Evolutionary conservation across 345 rosid species (phyloP).

Genomic region (Balakata baccata): DNA sequence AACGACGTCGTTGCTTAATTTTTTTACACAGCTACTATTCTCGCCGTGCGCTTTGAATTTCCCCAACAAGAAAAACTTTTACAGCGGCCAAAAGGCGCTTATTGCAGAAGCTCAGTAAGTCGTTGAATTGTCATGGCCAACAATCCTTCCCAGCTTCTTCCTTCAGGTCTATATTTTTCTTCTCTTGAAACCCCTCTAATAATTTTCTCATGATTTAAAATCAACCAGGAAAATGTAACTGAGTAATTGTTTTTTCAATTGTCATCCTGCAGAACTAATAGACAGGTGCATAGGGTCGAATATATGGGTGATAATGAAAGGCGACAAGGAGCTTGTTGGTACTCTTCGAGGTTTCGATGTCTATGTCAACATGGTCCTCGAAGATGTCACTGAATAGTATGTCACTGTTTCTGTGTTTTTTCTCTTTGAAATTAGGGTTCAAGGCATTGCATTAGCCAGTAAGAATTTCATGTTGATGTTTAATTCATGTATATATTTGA

Average conservation of each 20-base stretch:
- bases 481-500: background rate
- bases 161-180: conserved; percentile 42
- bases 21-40: too few species aligned
- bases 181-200: background rate
- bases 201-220: background rate
- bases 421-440: conserved; percentile 1
- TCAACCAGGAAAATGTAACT: background rate
- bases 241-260: conserved; percentile 5
- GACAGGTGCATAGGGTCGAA: conserved; percentile 84
- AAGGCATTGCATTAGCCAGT: background rate
- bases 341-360: conserved; percentile 75
- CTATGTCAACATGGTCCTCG: conserved; percentile 75
- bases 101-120: too few species aligned
- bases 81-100: too few species aligned
- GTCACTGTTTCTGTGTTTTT: conserved; percentile 10
- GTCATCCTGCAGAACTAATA: conserved; percentile 53
- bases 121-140: conserved; percentile 38
- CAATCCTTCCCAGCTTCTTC: conserved; percentile 76
- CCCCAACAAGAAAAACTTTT: too few species aligned
- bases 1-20: too few species aligned
- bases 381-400: conserved; percentile 72
- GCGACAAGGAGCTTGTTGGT: conserved; percentile 87
- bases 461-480: background rate
- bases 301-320: conserved; percentile 90
- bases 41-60: too few species aligned